phyloP scores from a whole-genome alignment of 2,329 filamentous ascomycete species.

The Penicillium sp. region DNA sequence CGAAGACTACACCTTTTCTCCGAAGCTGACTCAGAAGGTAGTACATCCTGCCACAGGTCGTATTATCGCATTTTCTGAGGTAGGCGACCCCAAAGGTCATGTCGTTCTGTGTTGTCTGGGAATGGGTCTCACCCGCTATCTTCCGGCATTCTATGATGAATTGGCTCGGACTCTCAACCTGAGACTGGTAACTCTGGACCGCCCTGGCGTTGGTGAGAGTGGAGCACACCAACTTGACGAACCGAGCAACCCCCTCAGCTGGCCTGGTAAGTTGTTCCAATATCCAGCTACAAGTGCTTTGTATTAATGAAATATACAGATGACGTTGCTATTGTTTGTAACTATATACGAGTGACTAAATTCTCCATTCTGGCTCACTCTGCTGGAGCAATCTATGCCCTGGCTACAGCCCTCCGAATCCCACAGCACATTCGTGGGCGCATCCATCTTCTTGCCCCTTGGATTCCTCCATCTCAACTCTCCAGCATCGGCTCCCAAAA shows the following conservation, averaged over 20 bases:
- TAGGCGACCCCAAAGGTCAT: constrained; percentile 86
- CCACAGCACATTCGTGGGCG: constrained; percentile 92
- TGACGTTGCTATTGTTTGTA: constrained; percentile 92
- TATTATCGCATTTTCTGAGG: constrained; percentile 92
- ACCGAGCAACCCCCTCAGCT: constrained; percentile 81
- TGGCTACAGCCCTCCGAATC: constrained; percentile 92
- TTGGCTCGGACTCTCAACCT: constrained; percentile 84
- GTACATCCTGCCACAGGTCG: constrained; percentile 81
- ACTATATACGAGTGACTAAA: constrained; percentile 85
- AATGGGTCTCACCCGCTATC: constrained; percentile 94
- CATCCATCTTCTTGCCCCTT: constrained; percentile 86
- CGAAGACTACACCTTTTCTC: constrained; percentile 76
- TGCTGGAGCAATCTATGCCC: constrained; percentile 94
- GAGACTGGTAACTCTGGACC: constrained; percentile 87
- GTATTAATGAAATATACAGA: constrained; percentile 39
- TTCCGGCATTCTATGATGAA: constrained; percentile 97
- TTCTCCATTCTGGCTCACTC: constrained; percentile 97
- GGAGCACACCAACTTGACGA: constrained; percentile 74
- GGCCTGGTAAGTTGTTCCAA: constrained; percentile 70
- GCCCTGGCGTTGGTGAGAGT: constrained; percentile 90
- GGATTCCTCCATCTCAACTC: constrained; percentile 93
- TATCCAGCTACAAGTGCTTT: not conserved
- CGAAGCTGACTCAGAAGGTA: constrained; percentile 84
- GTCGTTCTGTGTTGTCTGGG: constrained; percentile 96
- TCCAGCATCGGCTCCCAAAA: constrained; percentile 73